phyloP scores from a whole-genome alignment of 176 grass and related monocot species.

The Luzula sylvatica region DNA sequence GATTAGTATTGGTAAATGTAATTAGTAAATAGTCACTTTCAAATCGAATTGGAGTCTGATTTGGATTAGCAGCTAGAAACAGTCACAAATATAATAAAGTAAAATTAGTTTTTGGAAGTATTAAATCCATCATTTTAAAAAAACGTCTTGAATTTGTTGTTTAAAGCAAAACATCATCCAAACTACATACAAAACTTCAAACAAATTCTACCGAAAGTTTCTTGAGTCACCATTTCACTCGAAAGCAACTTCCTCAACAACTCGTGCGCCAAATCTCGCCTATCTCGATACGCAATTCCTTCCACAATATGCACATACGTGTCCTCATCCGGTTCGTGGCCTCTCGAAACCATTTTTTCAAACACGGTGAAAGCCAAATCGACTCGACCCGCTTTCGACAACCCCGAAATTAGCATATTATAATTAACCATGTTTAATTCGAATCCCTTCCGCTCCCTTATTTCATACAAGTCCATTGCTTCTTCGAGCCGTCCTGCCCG shows the following conservation, averaged over 20 bases:
- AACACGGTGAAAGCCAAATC: conserved; percentile 4
- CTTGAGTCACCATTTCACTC: neutral
- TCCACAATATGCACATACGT: conserved; percentile 1
- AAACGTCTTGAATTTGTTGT: neutral
- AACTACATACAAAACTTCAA: conserved; percentile 19
- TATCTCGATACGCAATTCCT: neutral
- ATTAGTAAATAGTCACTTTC: no score
- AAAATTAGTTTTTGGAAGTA: neutral
- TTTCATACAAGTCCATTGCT: conserved; percentile 11
- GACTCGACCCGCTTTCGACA: neutral
- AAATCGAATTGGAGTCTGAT: no score
- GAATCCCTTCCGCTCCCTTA: neutral
- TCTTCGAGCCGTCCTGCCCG: conserved; percentile 4
- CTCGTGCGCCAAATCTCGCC: neutral
- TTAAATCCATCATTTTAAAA: neutral
- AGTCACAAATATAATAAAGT: no score
- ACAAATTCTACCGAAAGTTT: neutral
- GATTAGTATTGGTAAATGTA: no score
- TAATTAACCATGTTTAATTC: neutral
- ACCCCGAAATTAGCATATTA: neutral
- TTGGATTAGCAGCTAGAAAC: no score
- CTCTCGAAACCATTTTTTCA: conserved; percentile 10
- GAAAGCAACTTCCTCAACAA: conserved; percentile 3
- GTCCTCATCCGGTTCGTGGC: neutral
- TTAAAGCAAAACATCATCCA: conserved; percentile 4